Evolutionary conservation across 2,329 filamentous ascomycete genomes (phyloP), one percentile per base, ranked within the genome.

Genomic region (Aspergillus neotritici): DNA sequence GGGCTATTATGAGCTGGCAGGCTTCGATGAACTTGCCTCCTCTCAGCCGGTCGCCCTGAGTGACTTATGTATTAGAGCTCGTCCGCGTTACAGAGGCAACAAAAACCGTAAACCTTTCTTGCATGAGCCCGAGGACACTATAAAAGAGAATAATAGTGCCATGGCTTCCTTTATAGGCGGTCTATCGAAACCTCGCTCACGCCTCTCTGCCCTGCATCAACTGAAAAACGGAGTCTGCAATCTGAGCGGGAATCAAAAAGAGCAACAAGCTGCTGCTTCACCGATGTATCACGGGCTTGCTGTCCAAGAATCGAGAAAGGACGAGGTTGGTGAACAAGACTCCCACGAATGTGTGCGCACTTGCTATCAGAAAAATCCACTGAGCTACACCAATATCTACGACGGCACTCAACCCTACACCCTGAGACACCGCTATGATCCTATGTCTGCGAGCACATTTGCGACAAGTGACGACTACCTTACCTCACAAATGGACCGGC

Each of bases 21-120:
- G 47, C 34, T 33, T 53, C 15, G 52, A 53, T 36, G 48, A 55
- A 1, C 45, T 59, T 11, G 47, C 52, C 6, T 59, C 56, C 4
- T 58, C 57, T 21, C 52, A 51, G 12, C 54, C 55, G 2, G 40
- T 59, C n/a, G 50, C 53, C 34, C 35, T 59, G 29, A 50, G 51
- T 12, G 47, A 57, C 11, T 37, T 58, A 12, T 48, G 46, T 32
- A 49, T 29, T 10, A 54, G 44, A 37, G 40, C 46, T 10, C 44
- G 43, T 33, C 49, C 53, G 14, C 45, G 47, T 17, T 52, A 51
- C 30, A 56, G 51, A 48, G 51, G 44, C 6, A 42, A 42, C 5
- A 61, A 49, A 37, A 34, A 41, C 11, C 48, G 42, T 46, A 60
- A 50, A 38, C 43, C 44, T 5, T 40, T 53, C n/a, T 43, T 34